Percentiles rank a stretch among this genome's conserved stretches.
Conservation (phyloP, 2,329 filamentous ascomycete genomes). For the Chalara sp. region DNA sequence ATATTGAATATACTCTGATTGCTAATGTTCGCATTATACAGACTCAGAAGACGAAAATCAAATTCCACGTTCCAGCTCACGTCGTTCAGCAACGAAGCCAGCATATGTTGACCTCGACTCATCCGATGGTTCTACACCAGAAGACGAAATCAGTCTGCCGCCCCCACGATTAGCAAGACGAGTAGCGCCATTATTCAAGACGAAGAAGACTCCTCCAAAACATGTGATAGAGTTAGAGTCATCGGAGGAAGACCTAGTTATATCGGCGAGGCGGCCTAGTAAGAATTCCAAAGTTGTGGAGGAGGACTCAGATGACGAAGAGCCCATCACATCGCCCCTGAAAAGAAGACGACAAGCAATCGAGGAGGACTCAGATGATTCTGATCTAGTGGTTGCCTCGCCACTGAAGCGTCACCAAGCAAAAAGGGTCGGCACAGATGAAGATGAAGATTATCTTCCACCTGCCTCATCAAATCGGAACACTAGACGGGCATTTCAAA, state of each 20-base stretch:
- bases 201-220: not conserved
- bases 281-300: not conserved
- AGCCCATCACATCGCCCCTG: constrained; percentile 5
- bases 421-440: not conserved
- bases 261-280: not conserved
- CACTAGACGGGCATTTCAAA: constrained; percentile 12
- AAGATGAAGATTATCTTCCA: constrained; percentile 7
- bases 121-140: constrained; percentile 5
- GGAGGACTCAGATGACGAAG: not conserved
- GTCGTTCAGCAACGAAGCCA: not conserved
- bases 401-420: constrained; percentile 8
- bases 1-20: too few species aligned
- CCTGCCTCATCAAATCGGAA: constrained; percentile 6
- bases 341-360: constrained; percentile 5
- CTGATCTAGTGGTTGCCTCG: constrained; percentile 8
- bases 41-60: too few species aligned
- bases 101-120: not conserved
- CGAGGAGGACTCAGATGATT: constrained; percentile 5
- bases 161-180: not conserved
- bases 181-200: not conserved
- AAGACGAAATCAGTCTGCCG: not conserved
- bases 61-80: not conserved
- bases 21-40: too few species aligned
- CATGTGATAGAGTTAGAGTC: not conserved
- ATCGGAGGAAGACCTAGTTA: not conserved